phyloP scores from a whole-genome alignment of 1,284 basidiomycete species.

The Laetiporus sulphureus region DNA sequence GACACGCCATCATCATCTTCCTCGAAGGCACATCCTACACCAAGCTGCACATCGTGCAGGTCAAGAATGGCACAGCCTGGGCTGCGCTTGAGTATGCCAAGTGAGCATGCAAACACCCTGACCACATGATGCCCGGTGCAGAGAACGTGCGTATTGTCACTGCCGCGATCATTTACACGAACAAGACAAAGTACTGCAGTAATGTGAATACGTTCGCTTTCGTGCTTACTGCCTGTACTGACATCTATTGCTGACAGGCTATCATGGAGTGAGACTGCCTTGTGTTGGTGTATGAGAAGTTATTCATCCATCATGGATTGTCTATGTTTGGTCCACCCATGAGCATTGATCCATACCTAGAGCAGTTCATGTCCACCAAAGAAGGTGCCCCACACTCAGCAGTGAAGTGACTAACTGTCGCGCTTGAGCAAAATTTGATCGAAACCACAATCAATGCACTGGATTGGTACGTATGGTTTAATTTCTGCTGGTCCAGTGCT shows the following conservation, averaged over 20 bases:
- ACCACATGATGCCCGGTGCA: slow-evolving; percentile 31
- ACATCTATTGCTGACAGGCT: slow-evolving; percentile 47
- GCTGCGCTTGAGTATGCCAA: slow-evolving; percentile 88
- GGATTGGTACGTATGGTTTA: slow-evolving; percentile 65
- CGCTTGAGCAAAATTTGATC: slow-evolving; percentile 65
- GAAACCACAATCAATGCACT: slow-evolving; percentile 86
- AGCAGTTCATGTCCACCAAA: slow-evolving; percentile 65
- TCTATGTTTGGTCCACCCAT: slow-evolving; percentile 82
- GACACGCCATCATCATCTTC: slow-evolving; percentile 85
- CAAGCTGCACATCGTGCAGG: slow-evolving; percentile 85
- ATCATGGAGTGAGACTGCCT: slow-evolving; percentile 69
- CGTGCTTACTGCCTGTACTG: too few species aligned
- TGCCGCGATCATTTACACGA: slow-evolving; percentile 86
- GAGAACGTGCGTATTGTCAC: slow-evolving; percentile 62
- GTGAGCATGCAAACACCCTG: slow-evolving; percentile 56
- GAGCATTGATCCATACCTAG: slow-evolving; percentile 64
- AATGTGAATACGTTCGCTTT: slow-evolving; percentile 55
- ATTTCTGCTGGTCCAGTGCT: too few species aligned
- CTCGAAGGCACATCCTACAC: slow-evolving; percentile 92
- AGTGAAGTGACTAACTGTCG: slow-evolving; percentile 81
- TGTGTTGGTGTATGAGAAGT: too few species aligned
- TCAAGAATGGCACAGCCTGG: slow-evolving; percentile 97
- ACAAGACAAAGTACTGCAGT: slow-evolving; percentile 92
- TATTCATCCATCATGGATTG: too few species aligned
- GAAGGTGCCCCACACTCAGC: slow-evolving; percentile 72